These are phyloP conservation scores for Nepenthes gracilis DNA, from an alignment of 148 eudicot species.

Conservation along the genomic window DNA sequence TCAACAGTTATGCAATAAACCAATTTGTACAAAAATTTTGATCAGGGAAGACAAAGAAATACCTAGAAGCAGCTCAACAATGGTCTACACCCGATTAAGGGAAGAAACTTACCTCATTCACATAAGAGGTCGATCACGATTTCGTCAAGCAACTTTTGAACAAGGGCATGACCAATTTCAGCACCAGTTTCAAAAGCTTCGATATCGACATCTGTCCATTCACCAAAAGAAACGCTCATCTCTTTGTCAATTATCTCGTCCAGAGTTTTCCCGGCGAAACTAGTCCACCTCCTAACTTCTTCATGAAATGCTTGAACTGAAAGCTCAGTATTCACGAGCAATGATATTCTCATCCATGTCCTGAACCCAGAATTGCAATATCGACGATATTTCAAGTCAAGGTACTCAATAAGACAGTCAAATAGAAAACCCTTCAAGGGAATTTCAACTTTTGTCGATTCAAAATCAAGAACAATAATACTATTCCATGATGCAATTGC, in stretches of 20 bases:
- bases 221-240: conserved; percentile 54
- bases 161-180: conserved; percentile 33
- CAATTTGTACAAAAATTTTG: conserved; percentile 29
- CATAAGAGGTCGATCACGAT: conserved; percentile 44
- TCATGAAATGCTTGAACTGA: conserved; percentile 39
- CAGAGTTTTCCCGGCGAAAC: conserved; percentile 24
- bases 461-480: conserved; percentile 32
- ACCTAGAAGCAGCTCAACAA: neutral
- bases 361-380: conserved; percentile 29
- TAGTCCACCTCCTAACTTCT: conserved; percentile 58
- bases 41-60: neutral
- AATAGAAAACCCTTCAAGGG: conserved; percentile 47
- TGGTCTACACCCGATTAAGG: too few species aligned
- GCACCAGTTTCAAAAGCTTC: conserved; percentile 59
- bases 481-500: conserved; percentile 38
- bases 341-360: conserved; percentile 36
- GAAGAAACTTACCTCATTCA: neutral
- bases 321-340: conserved; percentile 22
- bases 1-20: neutral
- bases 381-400: conserved; percentile 35
- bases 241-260: conserved; percentile 66
- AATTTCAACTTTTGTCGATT: conserved; percentile 32
- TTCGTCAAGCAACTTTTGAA: conserved; percentile 64
- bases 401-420: conserved; percentile 60
- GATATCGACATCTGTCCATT: conserved; percentile 63